Evolutionary conservation across 2,329 filamentous ascomycete genomes (phyloP).

Genomic region (Whalleya microplaca): DNA sequence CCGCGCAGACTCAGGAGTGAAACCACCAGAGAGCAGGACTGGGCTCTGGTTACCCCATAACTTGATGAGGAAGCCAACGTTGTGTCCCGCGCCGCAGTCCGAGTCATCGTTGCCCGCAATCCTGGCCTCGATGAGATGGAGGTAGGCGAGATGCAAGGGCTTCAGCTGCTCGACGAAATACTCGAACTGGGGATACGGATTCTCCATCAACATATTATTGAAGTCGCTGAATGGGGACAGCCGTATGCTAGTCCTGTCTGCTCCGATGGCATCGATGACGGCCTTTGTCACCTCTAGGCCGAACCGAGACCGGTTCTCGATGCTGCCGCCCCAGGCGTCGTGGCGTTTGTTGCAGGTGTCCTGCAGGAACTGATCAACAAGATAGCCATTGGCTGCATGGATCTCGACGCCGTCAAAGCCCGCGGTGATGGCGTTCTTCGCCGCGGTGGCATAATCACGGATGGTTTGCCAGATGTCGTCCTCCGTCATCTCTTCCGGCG

Average conservation of each 20-base stretch:
- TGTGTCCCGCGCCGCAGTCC: conserved; percentile 40
- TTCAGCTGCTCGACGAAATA: conserved; percentile 55
- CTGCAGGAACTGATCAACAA: conserved; percentile 61
- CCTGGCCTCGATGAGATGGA: conserved; percentile 61
- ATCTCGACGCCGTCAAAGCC: conserved; percentile 70
- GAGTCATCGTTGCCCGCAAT: conserved; percentile 45
- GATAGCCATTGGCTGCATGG: conserved; percentile 51
- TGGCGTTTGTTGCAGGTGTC: conserved; percentile 58
- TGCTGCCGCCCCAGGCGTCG: conserved; percentile 58
- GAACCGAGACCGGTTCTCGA: conserved; percentile 59
- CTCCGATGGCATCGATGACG: conserved; percentile 55
- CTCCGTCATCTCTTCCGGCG: conserved; percentile 66
- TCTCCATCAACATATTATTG: conserved; percentile 60
- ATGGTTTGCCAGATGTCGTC: conserved; percentile 69
- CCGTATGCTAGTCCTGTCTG: conserved; percentile 52
- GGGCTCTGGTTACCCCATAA: conserved; percentile 49
- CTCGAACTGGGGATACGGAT: conserved; percentile 61
- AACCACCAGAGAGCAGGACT: conserved; percentile 52
- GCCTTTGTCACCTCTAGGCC: conserved; percentile 57
- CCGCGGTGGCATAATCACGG: conserved; percentile 58
- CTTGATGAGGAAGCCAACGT: conserved; percentile 49
- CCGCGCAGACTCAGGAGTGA: conserved; percentile 40
- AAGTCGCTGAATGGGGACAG: conserved; percentile 58
- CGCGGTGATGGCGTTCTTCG: conserved; percentile 59
- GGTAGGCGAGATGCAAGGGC: conserved; percentile 56